phyloP scores from a whole-genome alignment of 169 alveolate genomes.

The Neospora caninum region DNA sequence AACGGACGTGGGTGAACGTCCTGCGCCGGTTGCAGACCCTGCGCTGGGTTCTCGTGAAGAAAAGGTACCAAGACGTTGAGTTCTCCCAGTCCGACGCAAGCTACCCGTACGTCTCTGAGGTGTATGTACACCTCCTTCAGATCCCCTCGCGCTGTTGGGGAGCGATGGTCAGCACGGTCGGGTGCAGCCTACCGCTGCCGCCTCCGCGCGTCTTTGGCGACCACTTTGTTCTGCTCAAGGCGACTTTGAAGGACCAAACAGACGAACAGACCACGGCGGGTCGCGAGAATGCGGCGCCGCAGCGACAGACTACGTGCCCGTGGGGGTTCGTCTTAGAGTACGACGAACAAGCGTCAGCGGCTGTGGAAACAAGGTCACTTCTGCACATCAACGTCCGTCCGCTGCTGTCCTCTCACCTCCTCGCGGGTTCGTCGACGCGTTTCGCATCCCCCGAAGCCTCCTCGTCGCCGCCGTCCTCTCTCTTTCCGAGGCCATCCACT shows the following conservation, averaged over 20 bases:
- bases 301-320: neutral
- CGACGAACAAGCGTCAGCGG: neutral
- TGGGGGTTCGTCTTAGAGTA: conserved; percentile 20
- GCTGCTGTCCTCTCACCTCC: neutral
- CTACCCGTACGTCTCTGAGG: conserved; percentile 56
- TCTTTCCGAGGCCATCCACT: conserved; percentile 19
- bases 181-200: conserved; percentile 53
- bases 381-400: conserved; percentile 32
- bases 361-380: conserved; percentile 28
- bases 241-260: neutral
- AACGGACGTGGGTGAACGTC: conserved; percentile 38
- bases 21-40: conserved; percentile 52
- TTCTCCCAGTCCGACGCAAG: conserved; percentile 48
- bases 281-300: neutral
- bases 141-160: conserved; percentile 55
- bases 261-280: neutral
- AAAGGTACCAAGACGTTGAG: conserved; percentile 51
- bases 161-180: neutral
- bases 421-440: neutral
- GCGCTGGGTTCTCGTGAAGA: conserved; percentile 47
- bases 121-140: conserved; percentile 59
- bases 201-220: conserved; percentile 44
- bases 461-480: neutral
- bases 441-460: neutral
- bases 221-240: conserved; percentile 39